Evolutionary conservation across 129 eudicot species (phyloP).

Genomic region (Rutidosis leptorrhynchoides): DNA sequence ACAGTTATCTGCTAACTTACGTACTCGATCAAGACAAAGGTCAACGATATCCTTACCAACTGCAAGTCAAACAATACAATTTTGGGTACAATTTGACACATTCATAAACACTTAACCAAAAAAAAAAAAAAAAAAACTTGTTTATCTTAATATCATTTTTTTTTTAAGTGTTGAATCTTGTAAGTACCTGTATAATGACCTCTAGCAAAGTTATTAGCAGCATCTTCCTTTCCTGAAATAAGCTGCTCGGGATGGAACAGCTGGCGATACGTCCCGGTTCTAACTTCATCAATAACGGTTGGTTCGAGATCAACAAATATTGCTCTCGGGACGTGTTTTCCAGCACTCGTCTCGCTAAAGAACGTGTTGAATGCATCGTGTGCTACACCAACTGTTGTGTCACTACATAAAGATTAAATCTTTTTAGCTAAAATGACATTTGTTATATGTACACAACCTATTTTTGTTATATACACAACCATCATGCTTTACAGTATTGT

Average conservation of each 20-base stretch:
- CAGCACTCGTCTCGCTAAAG: conserved; percentile 90
- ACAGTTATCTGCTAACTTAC: conserved; percentile 95
- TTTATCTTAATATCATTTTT: background rate
- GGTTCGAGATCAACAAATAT: conserved; percentile 96
- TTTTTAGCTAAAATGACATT: conserved; percentile 21
- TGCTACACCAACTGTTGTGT: conserved; percentile 64
- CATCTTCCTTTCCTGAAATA: conserved; percentile 96
- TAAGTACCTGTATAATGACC: conserved; percentile 85
- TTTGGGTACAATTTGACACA: background rate
- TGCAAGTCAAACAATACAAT: conserved; percentile 23
- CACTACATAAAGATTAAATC: conserved; percentile 44
- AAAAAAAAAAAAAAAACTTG: conserved; percentile 1
- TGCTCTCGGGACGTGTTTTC: conserved; percentile 94
- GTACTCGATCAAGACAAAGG: conserved; percentile 82
- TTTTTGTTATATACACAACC: too few species aligned
- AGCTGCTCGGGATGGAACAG: conserved; percentile 96
- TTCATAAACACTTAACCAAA: background rate
- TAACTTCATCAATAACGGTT: conserved; percentile 90
- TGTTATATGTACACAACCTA: too few species aligned
- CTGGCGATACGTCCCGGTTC: conserved; percentile 86
- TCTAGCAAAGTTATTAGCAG: conserved; percentile 95
- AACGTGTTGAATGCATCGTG: conserved; percentile 95
- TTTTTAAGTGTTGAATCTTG: background rate
- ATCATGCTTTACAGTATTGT: too few species aligned
- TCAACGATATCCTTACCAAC: conserved; percentile 96